These are phyloP conservation scores for Selenicereus undatus DNA, from an alignment of 148 eudicot genomes.

Conservation along the genomic window DNA sequence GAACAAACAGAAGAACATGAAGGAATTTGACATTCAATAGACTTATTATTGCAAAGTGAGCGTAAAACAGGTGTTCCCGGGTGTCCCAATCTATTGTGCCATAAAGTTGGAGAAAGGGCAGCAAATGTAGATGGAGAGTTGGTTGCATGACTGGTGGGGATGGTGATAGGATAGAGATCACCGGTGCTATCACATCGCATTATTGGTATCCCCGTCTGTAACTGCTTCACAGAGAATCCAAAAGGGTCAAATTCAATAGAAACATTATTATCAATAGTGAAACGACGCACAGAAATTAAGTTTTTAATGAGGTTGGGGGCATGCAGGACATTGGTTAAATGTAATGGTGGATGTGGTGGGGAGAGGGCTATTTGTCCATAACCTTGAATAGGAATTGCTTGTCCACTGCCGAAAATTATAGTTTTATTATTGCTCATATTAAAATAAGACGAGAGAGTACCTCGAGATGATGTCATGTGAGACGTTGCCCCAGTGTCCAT, in stretches of 20 bases:
- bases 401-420: conserved; percentile 1
- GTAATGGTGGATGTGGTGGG: background rate
- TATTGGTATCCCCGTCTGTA: background rate
- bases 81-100: background rate
- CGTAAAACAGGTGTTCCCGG: background rate
- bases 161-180: background rate
- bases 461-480: background rate
- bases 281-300: background rate
- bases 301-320: background rate
- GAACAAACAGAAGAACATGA: background rate
- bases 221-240: background rate
- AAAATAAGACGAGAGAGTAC: background rate
- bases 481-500: background rate
- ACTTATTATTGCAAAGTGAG: background rate
- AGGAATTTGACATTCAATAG: background rate
- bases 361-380: background rate
- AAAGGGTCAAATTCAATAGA: background rate
- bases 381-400: background rate
- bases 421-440: background rate
- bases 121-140: background rate
- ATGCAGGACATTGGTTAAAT: background rate
- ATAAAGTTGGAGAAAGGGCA: background rate
- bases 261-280: conserved; percentile 1
- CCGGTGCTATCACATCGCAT: background rate
- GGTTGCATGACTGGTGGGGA: background rate